Percentiles rank a stretch among this genome's conserved stretches.
phyloP scores from a whole-genome alignment of 176 grass and related monocot genomes.

The Thinopyrum elongatum region DNA sequence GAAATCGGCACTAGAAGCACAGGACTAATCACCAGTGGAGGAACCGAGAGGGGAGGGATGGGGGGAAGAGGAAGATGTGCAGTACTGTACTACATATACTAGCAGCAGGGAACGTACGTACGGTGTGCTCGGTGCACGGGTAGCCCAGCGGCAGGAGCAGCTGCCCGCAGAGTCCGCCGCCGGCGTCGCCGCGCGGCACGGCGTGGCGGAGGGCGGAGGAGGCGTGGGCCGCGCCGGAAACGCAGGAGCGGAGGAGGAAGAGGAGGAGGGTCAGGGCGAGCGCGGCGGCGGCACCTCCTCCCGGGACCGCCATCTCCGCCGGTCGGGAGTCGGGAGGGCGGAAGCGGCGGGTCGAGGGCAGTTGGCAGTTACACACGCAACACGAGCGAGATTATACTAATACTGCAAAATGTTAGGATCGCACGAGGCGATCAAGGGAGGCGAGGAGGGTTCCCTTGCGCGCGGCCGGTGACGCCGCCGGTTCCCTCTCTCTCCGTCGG shows the following conservation, averaged over 20 bases:
- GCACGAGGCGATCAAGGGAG: too few relatives aligned
- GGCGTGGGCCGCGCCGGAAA: slow-evolving; percentile 7
- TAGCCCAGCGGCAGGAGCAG: slow-evolving; percentile 68
- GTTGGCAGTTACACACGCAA: neutral
- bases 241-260: neutral
- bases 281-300: neutral
- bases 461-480: too few relatives aligned
- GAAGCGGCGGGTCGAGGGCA: slow-evolving; percentile 3
- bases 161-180: slow-evolving; percentile 60
- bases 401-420: neutral
- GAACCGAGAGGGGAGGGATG: neutral
- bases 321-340: neutral
- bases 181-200: neutral
- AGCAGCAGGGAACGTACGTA: slow-evolving; percentile 21
- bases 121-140: slow-evolving; percentile 80
- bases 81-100: neutral
- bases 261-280: slow-evolving; percentile 21
- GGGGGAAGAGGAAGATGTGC: neutral
- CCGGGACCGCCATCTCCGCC: slow-evolving; percentile 24
- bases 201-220: slow-evolving; percentile 26
- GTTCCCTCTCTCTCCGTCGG: too few relatives aligned
- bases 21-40: neutral
- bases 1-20: neutral
- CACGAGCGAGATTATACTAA: neutral
- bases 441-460: too few relatives aligned